These are phyloP conservation scores for Bolboschoenoplectus hybrid DNA, from an alignment of 202 grass and related monocot genomes.

Conservation along the genomic window DNA sequence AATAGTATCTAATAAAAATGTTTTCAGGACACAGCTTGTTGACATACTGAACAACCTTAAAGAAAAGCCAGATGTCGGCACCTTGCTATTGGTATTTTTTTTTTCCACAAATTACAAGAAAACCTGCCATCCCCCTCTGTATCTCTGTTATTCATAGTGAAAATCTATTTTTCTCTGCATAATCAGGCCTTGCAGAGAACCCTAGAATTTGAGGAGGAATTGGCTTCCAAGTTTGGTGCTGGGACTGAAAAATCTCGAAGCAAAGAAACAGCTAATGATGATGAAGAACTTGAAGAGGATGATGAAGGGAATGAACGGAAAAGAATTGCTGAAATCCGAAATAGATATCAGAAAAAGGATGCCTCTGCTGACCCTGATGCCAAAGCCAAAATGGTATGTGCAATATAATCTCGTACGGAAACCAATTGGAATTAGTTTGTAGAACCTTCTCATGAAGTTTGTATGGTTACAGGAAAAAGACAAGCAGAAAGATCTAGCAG, in stretches of 20 bases:
- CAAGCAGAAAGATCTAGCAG: constrained; percentile 83
- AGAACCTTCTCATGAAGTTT: constrained; percentile 41
- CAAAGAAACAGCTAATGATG: constrained; percentile 66
- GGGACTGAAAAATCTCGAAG: constrained; percentile 61
- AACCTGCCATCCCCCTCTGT: constrained; percentile 38
- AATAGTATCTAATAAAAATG: constrained; percentile 43
- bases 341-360: constrained; percentile 96
- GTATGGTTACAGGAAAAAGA: constrained; percentile 67
- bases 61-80: constrained; percentile 97
- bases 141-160: background rate
- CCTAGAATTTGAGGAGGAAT: constrained; percentile 98
- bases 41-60: constrained; percentile 96
- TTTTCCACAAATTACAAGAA: constrained; percentile 6
- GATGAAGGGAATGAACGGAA: constrained; percentile 57
- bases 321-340: constrained; percentile 93
- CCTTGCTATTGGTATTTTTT: constrained; percentile 78
- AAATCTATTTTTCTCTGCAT: constrained; percentile 10
- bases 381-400: constrained; percentile 56
- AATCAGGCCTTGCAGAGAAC: constrained; percentile 88
- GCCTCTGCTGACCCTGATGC: constrained; percentile 41
- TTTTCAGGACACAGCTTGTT: constrained; percentile 83
- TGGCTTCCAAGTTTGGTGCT: constrained; percentile 97
- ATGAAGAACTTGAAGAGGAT: constrained; percentile 60
- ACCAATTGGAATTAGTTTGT: background rate
- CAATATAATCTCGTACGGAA: constrained; percentile 21